A percentile compares a stretch with the other conserved stretches of the same genome.
phyloP scores from a whole-genome alignment of 2,329 filamentous ascomycete genomes.

The Fusarium nelsonii region DNA sequence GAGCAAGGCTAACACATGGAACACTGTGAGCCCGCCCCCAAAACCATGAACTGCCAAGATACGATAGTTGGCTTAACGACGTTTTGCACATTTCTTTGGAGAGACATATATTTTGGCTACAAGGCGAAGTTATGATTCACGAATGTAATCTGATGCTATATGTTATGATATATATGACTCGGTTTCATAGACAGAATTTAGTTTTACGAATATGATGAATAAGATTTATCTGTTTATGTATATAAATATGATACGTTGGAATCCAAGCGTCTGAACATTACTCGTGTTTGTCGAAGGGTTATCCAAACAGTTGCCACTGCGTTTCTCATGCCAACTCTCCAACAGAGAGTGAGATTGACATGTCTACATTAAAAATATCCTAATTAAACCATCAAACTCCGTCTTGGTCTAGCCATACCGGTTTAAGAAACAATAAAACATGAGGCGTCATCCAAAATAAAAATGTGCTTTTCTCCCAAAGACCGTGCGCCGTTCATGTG shows the following conservation, averaged over 20 bases:
- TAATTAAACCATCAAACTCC: slow-evolving; percentile 40
- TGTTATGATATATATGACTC: slow-evolving; percentile 29
- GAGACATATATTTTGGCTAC: slow-evolving; percentile 6
- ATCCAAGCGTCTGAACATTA: slow-evolving; percentile 16
- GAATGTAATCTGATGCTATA: slow-evolving; percentile 28
- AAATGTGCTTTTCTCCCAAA: slow-evolving; percentile 24
- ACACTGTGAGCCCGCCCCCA: slow-evolving; percentile 54
- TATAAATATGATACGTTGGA: slow-evolving; percentile 21
- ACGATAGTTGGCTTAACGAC: neutral
- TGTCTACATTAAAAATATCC: slow-evolving; percentile 19
- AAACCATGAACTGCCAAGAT: slow-evolving; percentile 25
- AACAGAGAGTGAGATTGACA: neutral
- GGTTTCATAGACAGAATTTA: slow-evolving; percentile 18
- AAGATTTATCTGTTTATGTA: slow-evolving; percentile 14
- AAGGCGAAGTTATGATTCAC: slow-evolving; percentile 30
- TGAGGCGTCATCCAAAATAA: slow-evolving; percentile 28
- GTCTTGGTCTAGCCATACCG: slow-evolving; percentile 18
- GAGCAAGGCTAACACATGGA: slow-evolving; percentile 68
- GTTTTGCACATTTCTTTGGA: slow-evolving; percentile 2
- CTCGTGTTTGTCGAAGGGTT: neutral
- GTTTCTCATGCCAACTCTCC: slow-evolving; percentile 4
- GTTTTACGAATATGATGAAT: slow-evolving; percentile 16
- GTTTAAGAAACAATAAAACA: slow-evolving; percentile 25
- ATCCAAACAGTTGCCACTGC: slow-evolving; percentile 3
- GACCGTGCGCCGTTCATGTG: slow-evolving; percentile 19